Evolutionary conservation across 805 yeast species (phyloP), one percentile per base, ranked within the genome.

Genomic region (Yamadazyma laniorum): DNA sequence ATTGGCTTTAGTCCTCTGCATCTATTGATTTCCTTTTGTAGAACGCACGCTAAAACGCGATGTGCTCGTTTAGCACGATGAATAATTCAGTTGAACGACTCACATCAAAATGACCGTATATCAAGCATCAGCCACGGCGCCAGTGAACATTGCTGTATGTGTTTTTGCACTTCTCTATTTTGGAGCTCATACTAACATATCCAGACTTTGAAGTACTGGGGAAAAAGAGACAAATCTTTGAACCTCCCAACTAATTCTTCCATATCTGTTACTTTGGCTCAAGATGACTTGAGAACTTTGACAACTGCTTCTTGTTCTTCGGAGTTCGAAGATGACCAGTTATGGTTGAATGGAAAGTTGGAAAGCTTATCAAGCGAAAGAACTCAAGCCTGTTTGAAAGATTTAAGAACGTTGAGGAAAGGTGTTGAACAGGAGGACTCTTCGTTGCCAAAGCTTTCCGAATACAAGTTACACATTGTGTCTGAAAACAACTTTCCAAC

Each of bases 401-500:
- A 85, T 58, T 72, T 91, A 56, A 80, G 95, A 56, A 51, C 58
- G 7, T 73, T 82, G 51, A 81, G 99, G 61, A 49, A 54, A 18
- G 68, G 72, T 45, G 53, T 84, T 35, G 97, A 90, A 62, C 49
- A 48, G 1, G 45, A 51, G n/a, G 78, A 86, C 54, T 25, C 71
- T 0, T 43, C 65, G 1, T 63, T 82, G 47, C 86, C 90, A 28
- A 72, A 68, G 52, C 69, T 89, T 42, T 75, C 91, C 22, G 52
- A 67, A 14, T 79, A 76, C 76, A 72, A 75, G 35, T 70, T 93
- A 40, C 87, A 82, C 52, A 85, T 93, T 50, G 95, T 87, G 11
- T 82, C 95, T 18, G 95, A 88, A 58, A 93, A 93, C 70, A 93
- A 93, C 66, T 93, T 93, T 74, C 99, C 99, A 36, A 93, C 99